Base-by-base conservation (phyloP, 768 basidiomycete species). In the Tubosaeta sp. region DNA sequence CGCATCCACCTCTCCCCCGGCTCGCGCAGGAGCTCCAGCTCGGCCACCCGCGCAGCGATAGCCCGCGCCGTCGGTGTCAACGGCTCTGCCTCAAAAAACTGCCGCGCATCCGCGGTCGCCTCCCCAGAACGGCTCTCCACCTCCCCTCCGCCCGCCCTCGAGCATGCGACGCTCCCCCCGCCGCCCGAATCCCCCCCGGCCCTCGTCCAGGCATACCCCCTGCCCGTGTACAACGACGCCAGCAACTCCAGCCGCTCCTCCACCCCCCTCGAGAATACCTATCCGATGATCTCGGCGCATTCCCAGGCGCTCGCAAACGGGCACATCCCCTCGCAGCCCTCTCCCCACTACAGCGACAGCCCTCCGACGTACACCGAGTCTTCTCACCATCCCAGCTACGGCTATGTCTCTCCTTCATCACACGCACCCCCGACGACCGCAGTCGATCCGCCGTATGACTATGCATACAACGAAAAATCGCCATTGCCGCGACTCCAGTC, bases 1-100 rank as follows among this genome's bases (percentile, higher is more conserved):
- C 84, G 87, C 18, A 89, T 90, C 56, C 87, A 90, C 62, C 74
- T 90, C 19, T 88, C 87, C 1, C 88, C 88, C 0, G 86, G 88
- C 44, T 90, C 87, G 0, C 78, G 87, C 27, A 71, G 87, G 43
- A 81, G 75, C 61, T 82, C 86, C 0, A 71, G 68, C 60, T 68
- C 75, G 11, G 72, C 74, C 22, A 78, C 82, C 2, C 77, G 85
- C 35, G 78, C 80, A n/a, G 77, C 80, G 11, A 76, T 79, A 45
- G 73, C 75, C 30, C 77, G 79, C 46, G 71, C 71, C 27, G 64
- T 69, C 48, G 67, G 64, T 25, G 63, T 53, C 7, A 50, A 46
- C 31, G 59, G 63, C 8, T 12, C 45, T 2, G 6, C 35, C 19
- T 21, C 57, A 50, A 67, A 62, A 60, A 50, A 41, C 13, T 48